phyloP scores from a whole-genome alignment of 2,329 filamentous ascomycete genomes.

The Rhexocercosporidium sp. region DNA sequence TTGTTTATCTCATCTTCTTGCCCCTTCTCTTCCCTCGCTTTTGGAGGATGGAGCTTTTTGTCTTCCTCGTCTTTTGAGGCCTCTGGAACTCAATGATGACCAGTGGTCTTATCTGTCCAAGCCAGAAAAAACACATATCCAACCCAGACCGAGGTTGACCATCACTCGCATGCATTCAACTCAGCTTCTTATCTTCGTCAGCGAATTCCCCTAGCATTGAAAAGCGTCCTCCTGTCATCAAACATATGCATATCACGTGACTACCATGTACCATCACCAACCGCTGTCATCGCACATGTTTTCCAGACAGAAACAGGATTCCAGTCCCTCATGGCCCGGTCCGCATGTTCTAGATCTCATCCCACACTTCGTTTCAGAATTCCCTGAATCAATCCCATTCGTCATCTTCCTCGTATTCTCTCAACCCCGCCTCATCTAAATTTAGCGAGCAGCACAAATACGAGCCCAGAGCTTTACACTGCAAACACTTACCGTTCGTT shows the following conservation, averaged over 20 bases:
- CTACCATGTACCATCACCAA: neutral
- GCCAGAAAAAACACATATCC: too few species aligned
- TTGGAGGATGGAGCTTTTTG: too few species aligned
- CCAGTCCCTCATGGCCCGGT: constrained; percentile 11
- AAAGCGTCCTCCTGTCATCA: too few species aligned
- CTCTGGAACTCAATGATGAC: too few species aligned
- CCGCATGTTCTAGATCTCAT: constrained; percentile 16
- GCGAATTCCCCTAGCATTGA: too few species aligned
- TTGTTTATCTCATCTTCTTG: neutral
- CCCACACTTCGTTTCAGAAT: constrained; percentile 23
- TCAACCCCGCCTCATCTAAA: constrained; percentile 18
- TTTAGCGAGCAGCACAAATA: constrained; percentile 25
- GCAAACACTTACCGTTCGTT: neutral
- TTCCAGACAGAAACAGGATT: constrained; percentile 4
- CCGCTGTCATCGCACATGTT: neutral
- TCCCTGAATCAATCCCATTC: constrained; percentile 11
- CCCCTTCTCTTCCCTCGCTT: too few species aligned
- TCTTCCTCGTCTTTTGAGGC: too few species aligned
- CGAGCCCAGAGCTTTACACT: constrained; percentile 12
- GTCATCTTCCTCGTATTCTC: constrained; percentile 25
- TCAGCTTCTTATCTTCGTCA: too few species aligned
- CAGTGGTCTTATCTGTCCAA: too few species aligned
- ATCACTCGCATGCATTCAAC: too few species aligned
- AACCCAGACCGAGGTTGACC: too few species aligned
- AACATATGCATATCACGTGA: too few species aligned